These are phyloP conservation scores for Amanita molliuscula DNA, from an alignment of 768 basidiomycete genomes.

Conservation along the genomic window DNA sequence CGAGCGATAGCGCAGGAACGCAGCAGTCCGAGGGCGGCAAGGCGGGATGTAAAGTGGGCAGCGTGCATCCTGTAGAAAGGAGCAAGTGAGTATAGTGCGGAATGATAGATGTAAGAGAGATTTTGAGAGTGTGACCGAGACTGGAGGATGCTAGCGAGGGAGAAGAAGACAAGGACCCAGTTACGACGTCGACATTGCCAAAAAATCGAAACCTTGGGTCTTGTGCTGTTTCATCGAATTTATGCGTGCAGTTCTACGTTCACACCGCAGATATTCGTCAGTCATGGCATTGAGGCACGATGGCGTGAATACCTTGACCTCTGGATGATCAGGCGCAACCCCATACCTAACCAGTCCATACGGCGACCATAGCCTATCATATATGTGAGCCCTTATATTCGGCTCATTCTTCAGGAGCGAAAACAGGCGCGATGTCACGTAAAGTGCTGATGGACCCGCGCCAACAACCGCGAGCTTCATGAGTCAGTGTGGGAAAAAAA, in stretches of 20 bases:
- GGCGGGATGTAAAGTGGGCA: conserved; percentile 48
- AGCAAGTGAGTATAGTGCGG: conserved; percentile 77
- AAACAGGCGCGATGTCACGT: conserved; percentile 81
- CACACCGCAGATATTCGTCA: conserved; percentile 1
- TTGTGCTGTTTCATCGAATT: conserved; percentile 75
- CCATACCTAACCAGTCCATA: conserved; percentile 94
- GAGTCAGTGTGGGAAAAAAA: not conserved
- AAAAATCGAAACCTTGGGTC: conserved; percentile 84
- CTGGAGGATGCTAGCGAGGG: no score
- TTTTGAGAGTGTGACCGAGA: conserved; percentile 38
- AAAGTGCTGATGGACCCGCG: conserved; percentile 96
- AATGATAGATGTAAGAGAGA: conserved; percentile 54
- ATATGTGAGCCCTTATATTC: conserved; percentile 63
- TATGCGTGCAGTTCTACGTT: conserved; percentile 86
- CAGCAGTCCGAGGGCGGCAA: conserved; percentile 35
- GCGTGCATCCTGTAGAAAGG: conserved; percentile 77
- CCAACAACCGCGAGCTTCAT: conserved; percentile 85
- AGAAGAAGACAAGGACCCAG: conserved; percentile 16
- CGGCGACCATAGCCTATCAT: conserved; percentile 88
- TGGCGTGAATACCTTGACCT: conserved; percentile 69
- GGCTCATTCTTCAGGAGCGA: conserved; percentile 32
- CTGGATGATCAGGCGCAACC: conserved; percentile 96
- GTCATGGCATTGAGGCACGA: conserved; percentile 1
- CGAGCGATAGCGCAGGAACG: conserved; percentile 72
- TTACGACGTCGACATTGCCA: conserved; percentile 72